phyloP scores from a whole-genome alignment of 2,329 filamentous ascomycete genomes.

The Coniochaeta sp. region DNA sequence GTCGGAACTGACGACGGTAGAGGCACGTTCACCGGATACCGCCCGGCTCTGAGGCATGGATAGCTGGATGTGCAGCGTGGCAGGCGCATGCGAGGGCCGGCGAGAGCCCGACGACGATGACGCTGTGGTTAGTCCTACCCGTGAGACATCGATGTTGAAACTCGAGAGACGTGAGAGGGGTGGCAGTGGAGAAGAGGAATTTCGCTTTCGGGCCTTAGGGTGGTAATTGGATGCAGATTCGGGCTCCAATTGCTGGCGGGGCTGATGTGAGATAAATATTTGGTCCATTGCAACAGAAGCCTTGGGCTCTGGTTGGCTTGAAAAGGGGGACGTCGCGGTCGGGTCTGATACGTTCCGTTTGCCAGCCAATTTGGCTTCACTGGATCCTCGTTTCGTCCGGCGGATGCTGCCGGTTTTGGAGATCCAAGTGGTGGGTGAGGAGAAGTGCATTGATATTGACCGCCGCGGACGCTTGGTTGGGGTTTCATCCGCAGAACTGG shows the following conservation, averaged over 20 bases:
- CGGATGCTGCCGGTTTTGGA: conserved; percentile 49
- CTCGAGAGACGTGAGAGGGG: conserved; percentile 46
- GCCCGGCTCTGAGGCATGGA: conserved; percentile 33
- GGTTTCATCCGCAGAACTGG: conserved; percentile 7
- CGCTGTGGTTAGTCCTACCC: conserved; percentile 32
- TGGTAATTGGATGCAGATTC: conserved; percentile 14
- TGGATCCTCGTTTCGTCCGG: conserved; percentile 41
- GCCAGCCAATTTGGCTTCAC: conserved; percentile 30
- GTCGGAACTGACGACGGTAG: conserved; percentile 64
- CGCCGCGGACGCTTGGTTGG: conserved; percentile 36
- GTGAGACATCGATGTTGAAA: conserved; percentile 46
- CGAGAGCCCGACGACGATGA: conserved; percentile 27
- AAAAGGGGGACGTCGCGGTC: conserved; percentile 12
- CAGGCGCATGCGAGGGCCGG: conserved; percentile 31
- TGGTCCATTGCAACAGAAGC: conserved; percentile 14
- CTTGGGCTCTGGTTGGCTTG: neutral
- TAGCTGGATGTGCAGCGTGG: conserved; percentile 25
- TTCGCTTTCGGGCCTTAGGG: conserved; percentile 30
- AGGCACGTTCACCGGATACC: conserved; percentile 44
- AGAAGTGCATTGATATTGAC: conserved; percentile 55
- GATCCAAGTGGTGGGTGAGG: conserved; percentile 50
- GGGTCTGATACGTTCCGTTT: conserved; percentile 50
- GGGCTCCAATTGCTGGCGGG: conserved; percentile 20
- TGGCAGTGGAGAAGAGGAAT: conserved; percentile 48
- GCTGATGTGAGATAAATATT: conserved; percentile 16